Conservation (phyloP, 331 rosid genomes). For the Dryas integrifolia region DNA sequence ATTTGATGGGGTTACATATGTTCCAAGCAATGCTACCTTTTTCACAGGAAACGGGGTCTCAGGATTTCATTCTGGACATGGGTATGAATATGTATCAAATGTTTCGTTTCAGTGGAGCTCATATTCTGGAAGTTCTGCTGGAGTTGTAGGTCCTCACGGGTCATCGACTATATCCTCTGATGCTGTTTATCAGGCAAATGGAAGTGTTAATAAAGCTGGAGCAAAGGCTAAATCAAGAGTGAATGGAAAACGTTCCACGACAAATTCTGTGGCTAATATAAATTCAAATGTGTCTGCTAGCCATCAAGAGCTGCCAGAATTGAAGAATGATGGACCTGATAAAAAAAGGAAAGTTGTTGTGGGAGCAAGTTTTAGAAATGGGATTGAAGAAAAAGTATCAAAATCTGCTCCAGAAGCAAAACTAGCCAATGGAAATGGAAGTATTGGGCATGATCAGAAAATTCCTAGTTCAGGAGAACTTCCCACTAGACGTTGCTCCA, state of each 20-base stretch:
- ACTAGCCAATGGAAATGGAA: slow-evolving; percentile 58
- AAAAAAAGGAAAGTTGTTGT: slow-evolving; percentile 63
- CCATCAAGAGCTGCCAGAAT: slow-evolving; percentile 43
- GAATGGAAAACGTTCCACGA: slow-evolving; percentile 48
- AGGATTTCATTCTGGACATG: slow-evolving; percentile 61
- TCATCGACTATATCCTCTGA: slow-evolving; percentile 45
- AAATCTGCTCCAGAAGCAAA: slow-evolving; percentile 49
- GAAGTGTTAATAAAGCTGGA: slow-evolving; percentile 56
- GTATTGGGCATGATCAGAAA: slow-evolving; percentile 47
- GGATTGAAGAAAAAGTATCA: slow-evolving; percentile 46
- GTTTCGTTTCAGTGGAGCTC: slow-evolving; percentile 78
- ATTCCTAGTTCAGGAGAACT: slow-evolving; percentile 43
- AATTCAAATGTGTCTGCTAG: slow-evolving; percentile 40
- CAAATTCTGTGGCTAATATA: slow-evolving; percentile 38
- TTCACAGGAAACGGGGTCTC: slow-evolving; percentile 66
- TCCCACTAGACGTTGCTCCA: slow-evolving; percentile 52
- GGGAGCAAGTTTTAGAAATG: slow-evolving; percentile 53
- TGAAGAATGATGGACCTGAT: slow-evolving; percentile 48
- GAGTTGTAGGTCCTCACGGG: slow-evolving; percentile 57
- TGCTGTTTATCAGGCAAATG: slow-evolving; percentile 56
- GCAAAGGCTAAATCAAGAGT: slow-evolving; percentile 55
- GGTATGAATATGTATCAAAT: slow-evolving; percentile 73
- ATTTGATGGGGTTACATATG: slow-evolving; percentile 70
- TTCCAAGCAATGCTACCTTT: slow-evolving; percentile 59
- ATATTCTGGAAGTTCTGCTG: slow-evolving; percentile 50